Conservation (phyloP, 1,284 basidiomycete species). For the Moesziomyces antarcticus region DNA sequence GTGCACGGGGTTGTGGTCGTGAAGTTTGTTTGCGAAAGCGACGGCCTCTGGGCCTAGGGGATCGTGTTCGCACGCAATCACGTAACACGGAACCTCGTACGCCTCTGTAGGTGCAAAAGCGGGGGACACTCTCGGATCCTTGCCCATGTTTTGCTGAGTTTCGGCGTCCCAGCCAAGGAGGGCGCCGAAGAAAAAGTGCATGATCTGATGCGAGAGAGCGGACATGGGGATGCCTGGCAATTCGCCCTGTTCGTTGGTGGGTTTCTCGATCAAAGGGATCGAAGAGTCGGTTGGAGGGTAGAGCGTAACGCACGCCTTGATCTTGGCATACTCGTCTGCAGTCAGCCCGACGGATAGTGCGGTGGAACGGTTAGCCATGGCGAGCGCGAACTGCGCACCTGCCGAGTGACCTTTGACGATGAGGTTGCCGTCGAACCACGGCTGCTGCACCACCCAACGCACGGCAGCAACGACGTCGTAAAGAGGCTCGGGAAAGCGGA, state of each 20-base stretch:
- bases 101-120: conserved; percentile 9
- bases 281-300: conserved; percentile 32
- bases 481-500: conserved; percentile 33
- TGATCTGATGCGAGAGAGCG: conserved; percentile 18
- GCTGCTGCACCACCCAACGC: conserved; percentile 25
- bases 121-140: conserved; percentile 32
- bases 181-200: conserved; percentile 42
- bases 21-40: conserved; percentile 13
- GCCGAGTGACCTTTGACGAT: conserved; percentile 34
- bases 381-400: conserved; percentile 30
- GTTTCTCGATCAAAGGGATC: conserved; percentile 23
- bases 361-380: conserved; percentile 7
- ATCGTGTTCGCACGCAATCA: conserved; percentile 46
- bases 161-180: conserved; percentile 21
- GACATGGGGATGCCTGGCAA: conserved; percentile 29
- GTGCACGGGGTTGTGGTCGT: conserved; percentile 10
- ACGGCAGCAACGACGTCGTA: conserved; percentile 30
- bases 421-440: conserved; percentile 37
- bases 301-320: conserved; percentile 37
- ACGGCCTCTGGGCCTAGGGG: conserved; percentile 28
- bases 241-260: conserved; percentile 32
- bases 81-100: conserved; percentile 30
- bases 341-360: conserved; percentile 28
- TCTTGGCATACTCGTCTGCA: conserved; percentile 13
- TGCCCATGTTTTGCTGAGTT: conserved; percentile 5